Base-by-base conservation (phyloP, 2,329 filamentous ascomycete genomes). In the Iodosphaeria phyllophila region DNA sequence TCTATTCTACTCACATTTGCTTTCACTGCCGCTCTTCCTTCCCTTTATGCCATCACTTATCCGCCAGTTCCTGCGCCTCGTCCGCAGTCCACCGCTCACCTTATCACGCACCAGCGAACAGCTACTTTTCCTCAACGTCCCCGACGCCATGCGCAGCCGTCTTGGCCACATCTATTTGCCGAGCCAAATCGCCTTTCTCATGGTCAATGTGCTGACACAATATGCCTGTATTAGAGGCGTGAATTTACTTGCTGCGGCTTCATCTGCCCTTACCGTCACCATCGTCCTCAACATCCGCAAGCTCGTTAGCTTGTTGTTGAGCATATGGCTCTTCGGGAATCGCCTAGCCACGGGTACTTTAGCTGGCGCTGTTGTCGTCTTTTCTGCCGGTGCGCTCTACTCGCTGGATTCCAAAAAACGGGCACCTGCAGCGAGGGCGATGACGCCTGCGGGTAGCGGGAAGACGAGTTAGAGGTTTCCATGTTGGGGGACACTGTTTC, bases 201-300 rank as follows among this genome's bases (percentile, higher is more conserved):
- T 60, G 2, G 60, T 76, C 32, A 91, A 91, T 40, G 80, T 91
- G 0, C 44, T 91, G 24, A 95, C 89, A 3, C 89, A 98, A 49
- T 82, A 93, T 41, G 67, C 83, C 13, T 98, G 89, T 48, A 95
- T 98, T 34, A 77, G 84, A 3, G 89, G 89, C 2, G 89, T 98
- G 29, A 95, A 95, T 38, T 64, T 92, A n/a, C 60, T 98, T 4
- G 84, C 80, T 2, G 79, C 86, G 1, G 75, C 74, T 27, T 80
- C 80, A 4, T 86, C 84, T 4, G 91, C 89, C 0, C 62, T 98
- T 28, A 95, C 89, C 1, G 89, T 98, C 13, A 93, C 86, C 2
- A 92, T 98, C 38, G 83, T 95, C 23, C 60, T 98, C 31, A 98
- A 95, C 46, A 78, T 98, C 31, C 68, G 89, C 37, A 98, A 98